Conservation (phyloP, 805 yeast species). For the Ogataea kodamae region DNA sequence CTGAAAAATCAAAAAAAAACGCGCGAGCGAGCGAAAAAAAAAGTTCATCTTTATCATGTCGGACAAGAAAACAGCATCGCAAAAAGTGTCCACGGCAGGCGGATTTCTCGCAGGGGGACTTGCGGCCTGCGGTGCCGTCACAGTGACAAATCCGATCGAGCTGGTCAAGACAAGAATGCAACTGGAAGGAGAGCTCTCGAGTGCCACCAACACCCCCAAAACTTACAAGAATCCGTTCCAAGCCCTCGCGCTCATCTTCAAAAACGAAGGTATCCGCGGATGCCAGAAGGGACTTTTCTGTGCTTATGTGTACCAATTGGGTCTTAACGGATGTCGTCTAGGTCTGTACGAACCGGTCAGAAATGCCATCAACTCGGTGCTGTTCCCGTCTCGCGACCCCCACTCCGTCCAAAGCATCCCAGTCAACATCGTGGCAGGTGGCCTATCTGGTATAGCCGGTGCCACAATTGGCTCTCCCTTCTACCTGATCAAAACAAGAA, state of each 20-base stretch:
- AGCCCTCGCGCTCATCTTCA: constrained; percentile 67
- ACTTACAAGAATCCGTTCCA: constrained; percentile 81
- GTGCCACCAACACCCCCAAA: constrained; percentile 45
- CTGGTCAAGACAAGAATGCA: constrained; percentile 95
- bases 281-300: constrained; percentile 85
- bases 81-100: constrained; percentile 60
- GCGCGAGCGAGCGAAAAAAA: constrained; percentile 1
- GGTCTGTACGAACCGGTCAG: constrained; percentile 93
- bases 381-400: constrained; percentile 50
- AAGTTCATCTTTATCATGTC: constrained; percentile 9
- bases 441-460: constrained; percentile 81
- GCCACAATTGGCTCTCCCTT: constrained; percentile 89
- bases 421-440: constrained; percentile 78
- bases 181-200: constrained; percentile 84
- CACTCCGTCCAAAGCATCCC: constrained; percentile 46
- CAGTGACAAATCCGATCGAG: constrained; percentile 94
- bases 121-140: constrained; percentile 98
- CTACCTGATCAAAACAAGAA: constrained; percentile 88
- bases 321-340: constrained; percentile 88
- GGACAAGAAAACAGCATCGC: constrained; percentile 45
- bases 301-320: constrained; percentile 87
- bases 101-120: constrained; percentile 88
- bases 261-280: constrained; percentile 83
- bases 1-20: constrained; percentile 10
- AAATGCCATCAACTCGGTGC: constrained; percentile 47